Evolutionary conservation across 345 rosid genomes (phyloP), one percentile per base, ranked within the genome.

Genomic region (Carallia brachiata): DNA sequence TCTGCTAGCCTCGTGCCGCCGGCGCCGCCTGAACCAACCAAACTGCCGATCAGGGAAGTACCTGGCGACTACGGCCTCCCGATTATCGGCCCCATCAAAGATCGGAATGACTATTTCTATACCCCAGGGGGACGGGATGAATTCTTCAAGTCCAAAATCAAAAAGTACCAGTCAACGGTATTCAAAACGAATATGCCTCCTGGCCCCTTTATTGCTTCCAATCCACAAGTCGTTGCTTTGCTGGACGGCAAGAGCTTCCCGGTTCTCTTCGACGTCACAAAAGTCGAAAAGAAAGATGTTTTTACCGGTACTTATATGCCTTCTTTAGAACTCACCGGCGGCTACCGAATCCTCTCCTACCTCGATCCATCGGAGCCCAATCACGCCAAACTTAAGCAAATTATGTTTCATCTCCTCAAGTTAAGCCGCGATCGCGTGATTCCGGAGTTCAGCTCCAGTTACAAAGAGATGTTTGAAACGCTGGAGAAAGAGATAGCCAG

Each of bases 231-330:
- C 58, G 74, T 95, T 36, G 92, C 81, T 61, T 73, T 95, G 55
- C 96, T 95, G 39, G 99, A 95, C 81, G 97, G 89, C 1, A 88
- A 90, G 84, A 92, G 97, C 82, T 95, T 95, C 62, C 96, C 96
- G 0, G 78, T 89, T 58, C 81, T 95, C n/a, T 95, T 92, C 61
- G 97, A 92, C 52, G 79, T 83, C 1, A 72, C 85, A 8, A 92
- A 95, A 77, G 97, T 95, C 17, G 96, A 92, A 63, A 95, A 95
- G 79, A 82, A 71, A 72, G 90, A 95, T 61, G 70, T 95, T 61
- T 90, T 92, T 81, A 89, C 96, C 7, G 99, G 99, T 1, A 92
- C 98, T 10, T 94, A 61, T 85, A 87, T 87, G 95, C 96, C 98
- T 12, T 94, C 97, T 12, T 73, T 82, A 0, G 85, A 88, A 3